phyloP scores from a whole-genome alignment of 2,329 filamentous ascomycete species.

The Elsinoe batatas region DNA sequence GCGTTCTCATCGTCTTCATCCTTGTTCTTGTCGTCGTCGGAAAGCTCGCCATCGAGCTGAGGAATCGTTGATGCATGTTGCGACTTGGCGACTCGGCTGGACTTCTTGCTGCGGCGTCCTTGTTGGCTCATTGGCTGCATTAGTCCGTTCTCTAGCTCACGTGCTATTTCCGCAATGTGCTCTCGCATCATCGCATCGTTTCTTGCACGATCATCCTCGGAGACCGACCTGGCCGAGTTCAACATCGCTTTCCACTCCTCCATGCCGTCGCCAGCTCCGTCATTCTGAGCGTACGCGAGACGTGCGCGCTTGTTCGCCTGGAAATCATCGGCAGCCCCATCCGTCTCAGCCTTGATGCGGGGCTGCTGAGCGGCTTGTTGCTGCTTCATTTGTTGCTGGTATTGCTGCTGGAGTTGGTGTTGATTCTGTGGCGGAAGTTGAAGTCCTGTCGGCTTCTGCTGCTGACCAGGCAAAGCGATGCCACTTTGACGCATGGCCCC shows the following conservation, averaged over 20 bases:
- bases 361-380: constrained; percentile 26
- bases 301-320: constrained; percentile 30
- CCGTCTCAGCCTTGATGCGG: constrained; percentile 27
- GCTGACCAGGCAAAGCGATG: constrained; percentile 18
- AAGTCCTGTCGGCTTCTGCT: constrained; percentile 26
- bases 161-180: constrained; percentile 55
- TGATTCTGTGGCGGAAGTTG: constrained; percentile 27
- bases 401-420: constrained; percentile 34
- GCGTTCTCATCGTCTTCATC: constrained; percentile 71
- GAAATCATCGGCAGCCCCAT: constrained; percentile 13
- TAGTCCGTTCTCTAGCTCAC: constrained; percentile 63
- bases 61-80: constrained; percentile 23
- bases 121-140: constrained; percentile 62
- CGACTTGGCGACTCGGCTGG: not conserved
- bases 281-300: constrained; percentile 54
- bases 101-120: constrained; percentile 23
- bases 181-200: constrained; percentile 60
- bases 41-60: constrained; percentile 49
- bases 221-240: constrained; percentile 46
- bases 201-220: constrained; percentile 43
- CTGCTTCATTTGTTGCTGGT: constrained; percentile 26
- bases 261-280: constrained; percentile 58
- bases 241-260: constrained; percentile 50
- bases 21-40: constrained; percentile 38
- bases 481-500: constrained; percentile 44